These are phyloP conservation scores for Pyricularia pennisetigena DNA, from an alignment of 2,329 filamentous ascomycete species.

Conservation along the genomic window DNA sequence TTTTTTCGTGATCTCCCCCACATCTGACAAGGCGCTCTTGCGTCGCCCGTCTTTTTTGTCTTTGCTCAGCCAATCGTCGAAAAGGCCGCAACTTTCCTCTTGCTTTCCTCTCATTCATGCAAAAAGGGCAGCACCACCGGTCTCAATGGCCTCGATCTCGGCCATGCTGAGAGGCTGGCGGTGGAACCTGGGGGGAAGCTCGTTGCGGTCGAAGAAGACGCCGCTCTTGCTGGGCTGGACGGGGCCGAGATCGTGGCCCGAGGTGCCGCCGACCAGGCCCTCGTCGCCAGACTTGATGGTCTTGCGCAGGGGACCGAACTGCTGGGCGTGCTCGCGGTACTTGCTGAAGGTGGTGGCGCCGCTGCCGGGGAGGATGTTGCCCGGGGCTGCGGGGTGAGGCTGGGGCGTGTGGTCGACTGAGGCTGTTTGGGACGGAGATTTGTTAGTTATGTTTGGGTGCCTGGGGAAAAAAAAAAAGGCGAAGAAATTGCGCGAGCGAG, in stretches of 20 bases:
- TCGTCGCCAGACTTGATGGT: constrained; percentile 28
- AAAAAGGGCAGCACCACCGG: constrained; percentile 63
- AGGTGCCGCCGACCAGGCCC: constrained; percentile 44
- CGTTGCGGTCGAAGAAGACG: constrained; percentile 77
- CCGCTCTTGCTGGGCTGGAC: constrained; percentile 57
- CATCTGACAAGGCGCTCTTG: background rate
- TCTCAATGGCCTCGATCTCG: constrained; percentile 95
- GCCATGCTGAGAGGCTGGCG: constrained; percentile 61
- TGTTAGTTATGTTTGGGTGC: background rate
- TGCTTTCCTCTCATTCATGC: constrained; percentile 22
- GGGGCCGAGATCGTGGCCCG: constrained; percentile 63
- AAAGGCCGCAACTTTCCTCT: background rate
- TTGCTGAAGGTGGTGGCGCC: constrained; percentile 56
- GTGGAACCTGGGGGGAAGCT: constrained; percentile 79
- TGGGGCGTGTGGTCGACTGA: constrained; percentile 63
- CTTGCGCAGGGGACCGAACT: constrained; percentile 65
- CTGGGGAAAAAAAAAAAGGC: too few species aligned
- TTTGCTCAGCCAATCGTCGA: background rate
- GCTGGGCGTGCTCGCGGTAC: constrained; percentile 69
- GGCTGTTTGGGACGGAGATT: constrained; percentile 31
- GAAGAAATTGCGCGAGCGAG: too few species aligned
- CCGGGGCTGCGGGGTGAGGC: constrained; percentile 63
- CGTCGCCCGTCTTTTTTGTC: background rate
- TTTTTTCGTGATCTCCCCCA: background rate
- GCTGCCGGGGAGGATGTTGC: constrained; percentile 48